These are phyloP conservation scores for Millerozyma miso DNA, from an alignment of 805 yeast genomes.

Conservation along the genomic window DNA sequence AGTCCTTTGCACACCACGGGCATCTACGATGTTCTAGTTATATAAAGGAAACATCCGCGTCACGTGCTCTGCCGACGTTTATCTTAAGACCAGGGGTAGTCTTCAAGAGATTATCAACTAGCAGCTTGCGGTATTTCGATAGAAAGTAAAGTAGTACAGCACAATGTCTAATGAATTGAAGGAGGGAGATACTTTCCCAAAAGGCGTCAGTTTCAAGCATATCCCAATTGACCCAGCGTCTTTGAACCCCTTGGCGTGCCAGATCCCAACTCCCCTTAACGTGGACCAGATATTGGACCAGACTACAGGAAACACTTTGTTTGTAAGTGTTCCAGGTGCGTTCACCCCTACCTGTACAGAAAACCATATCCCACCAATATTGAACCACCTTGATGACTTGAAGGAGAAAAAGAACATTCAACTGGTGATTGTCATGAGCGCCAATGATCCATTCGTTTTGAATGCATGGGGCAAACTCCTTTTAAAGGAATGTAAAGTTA, in stretches of 20 bases:
- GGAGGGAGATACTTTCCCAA: constrained; percentile 32
- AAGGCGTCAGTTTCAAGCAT: constrained; percentile 29
- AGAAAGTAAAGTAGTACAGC: neutral
- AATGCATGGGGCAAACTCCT: constrained; percentile 44
- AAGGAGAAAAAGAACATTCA: constrained; percentile 25
- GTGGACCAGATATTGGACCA: constrained; percentile 29
- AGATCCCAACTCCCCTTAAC: constrained; percentile 29
- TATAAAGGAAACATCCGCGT: neutral
- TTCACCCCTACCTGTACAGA: constrained; percentile 63
- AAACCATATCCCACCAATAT: constrained; percentile 38
- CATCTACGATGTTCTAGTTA: neutral
- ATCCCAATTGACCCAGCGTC: constrained; percentile 33
- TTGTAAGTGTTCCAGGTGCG: constrained; percentile 58
- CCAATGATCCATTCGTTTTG: constrained; percentile 41
- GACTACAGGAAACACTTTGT: constrained; percentile 21
- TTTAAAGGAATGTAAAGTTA: constrained; percentile 19
- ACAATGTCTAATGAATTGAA: constrained; percentile 6
- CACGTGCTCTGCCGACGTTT: no score
- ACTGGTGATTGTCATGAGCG: constrained; percentile 32
- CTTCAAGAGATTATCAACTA: no score
- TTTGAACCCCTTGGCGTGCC: constrained; percentile 31
- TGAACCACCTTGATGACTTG: constrained; percentile 25
- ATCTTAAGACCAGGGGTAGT: no score
- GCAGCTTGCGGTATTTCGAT: no score
- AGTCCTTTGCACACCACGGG: neutral